Conservation (phyloP, 2,329 filamentous ascomycete genomes). For the Dactylellina parvicollis region DNA sequence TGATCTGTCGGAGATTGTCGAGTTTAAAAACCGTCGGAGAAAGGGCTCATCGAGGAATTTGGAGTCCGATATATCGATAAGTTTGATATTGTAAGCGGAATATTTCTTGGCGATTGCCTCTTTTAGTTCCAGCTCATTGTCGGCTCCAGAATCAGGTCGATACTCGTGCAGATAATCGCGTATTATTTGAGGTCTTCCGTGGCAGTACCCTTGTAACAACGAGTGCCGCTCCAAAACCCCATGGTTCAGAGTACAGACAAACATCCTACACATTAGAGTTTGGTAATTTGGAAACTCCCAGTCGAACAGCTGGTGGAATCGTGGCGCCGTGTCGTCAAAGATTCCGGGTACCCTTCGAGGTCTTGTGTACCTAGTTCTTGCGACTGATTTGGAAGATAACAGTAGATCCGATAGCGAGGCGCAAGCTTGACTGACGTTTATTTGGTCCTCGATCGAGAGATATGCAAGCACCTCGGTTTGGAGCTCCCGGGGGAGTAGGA, state of each 20-base stretch:
- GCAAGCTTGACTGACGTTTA: neutral
- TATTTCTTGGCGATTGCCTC: neutral
- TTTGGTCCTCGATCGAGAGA: slow-evolving; percentile 7
- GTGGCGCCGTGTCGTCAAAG: neutral
- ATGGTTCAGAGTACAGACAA: neutral
- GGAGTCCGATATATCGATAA: neutral
- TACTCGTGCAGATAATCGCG: neutral
- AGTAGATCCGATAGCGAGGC: neutral
- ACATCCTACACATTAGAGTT: neutral
- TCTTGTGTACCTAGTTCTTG: neutral
- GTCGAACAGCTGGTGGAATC: neutral
- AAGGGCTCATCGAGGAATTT: neutral
- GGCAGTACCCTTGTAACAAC: neutral
- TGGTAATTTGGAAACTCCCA: neutral
- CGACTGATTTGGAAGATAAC: neutral
- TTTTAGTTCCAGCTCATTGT: neutral
- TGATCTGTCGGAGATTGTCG: neutral
- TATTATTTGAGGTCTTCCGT: neutral
- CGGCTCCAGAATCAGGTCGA: neutral
- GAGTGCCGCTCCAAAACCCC: neutral
- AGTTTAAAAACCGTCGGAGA: neutral
- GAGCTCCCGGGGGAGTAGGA: slow-evolving; percentile 3
- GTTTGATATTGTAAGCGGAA: neutral
- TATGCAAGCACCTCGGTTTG: slow-evolving; percentile 8
- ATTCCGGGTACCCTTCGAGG: neutral